phyloP scores from a whole-genome alignment of 2,329 filamentous ascomycete species.

The Sporothrix protearum region DNA sequence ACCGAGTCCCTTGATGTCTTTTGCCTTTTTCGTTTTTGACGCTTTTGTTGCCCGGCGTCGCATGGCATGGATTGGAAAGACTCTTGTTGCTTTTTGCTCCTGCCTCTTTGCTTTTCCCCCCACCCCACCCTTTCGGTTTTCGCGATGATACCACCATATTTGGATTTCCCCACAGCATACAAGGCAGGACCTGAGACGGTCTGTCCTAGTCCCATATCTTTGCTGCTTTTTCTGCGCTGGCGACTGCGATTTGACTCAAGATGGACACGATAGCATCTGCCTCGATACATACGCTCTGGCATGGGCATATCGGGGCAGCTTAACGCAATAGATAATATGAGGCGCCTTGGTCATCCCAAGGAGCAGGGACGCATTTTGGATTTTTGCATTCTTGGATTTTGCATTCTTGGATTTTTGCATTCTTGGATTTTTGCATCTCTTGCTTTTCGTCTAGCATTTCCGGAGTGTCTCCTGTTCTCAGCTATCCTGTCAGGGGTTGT shows the following conservation, averaged over 20 bases:
- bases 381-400: not conserved
- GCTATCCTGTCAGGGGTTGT: too few species aligned
- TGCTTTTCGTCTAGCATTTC: not conserved
- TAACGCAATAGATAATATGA: not conserved
- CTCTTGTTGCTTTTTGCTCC: too few species aligned
- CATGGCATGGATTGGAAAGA: not conserved
- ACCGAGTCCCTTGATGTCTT: not conserved
- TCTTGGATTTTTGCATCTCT: not conserved
- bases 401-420: too few species aligned
- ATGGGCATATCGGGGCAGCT: not conserved
- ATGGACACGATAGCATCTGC: not conserved
- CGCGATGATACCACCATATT: conserved; percentile 18
- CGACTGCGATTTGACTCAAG: not conserved
- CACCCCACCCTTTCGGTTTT: not conserved
- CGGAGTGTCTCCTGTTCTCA: too few species aligned
- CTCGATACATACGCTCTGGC: not conserved
- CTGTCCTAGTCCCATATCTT: not conserved
- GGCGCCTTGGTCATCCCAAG: not conserved
- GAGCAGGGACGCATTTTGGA: not conserved
- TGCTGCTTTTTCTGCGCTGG: not conserved
- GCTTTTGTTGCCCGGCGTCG: not conserved
- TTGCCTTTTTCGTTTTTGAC: not conserved
- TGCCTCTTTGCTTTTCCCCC: too few species aligned
- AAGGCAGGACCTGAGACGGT: not conserved
- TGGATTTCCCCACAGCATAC: not conserved